Percentiles rank a stretch among this genome's conserved stretches.
Evolutionary conservation across 352 stramenopile genomes (phyloP).

Genomic region (Saprolegnia parasitica): DNA sequence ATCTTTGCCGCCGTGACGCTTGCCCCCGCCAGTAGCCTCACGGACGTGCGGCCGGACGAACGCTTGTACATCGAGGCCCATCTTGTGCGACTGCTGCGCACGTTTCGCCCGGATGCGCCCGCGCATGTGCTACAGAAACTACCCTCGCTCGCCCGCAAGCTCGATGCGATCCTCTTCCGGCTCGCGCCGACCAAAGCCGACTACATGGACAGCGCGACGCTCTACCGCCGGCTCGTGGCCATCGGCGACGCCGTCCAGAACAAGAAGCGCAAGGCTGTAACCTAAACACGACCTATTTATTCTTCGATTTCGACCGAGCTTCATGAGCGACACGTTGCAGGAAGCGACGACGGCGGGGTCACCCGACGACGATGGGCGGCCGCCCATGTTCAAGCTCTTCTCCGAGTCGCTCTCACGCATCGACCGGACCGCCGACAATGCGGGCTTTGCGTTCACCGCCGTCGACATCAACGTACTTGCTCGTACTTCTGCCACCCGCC

Average conservation of each 20-base stretch:
- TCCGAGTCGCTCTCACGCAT: conserved; percentile 60
- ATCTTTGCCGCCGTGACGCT: background rate
- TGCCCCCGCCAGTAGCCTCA: background rate
- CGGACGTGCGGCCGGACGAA: background rate
- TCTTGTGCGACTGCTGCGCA: background rate
- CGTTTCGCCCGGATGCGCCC: background rate
- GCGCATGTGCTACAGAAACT: background rate
- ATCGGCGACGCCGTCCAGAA: conserved; percentile 1
- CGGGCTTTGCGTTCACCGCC: conserved; percentile 69
- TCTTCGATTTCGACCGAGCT: conserved; percentile 1
- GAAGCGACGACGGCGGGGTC: background rate
- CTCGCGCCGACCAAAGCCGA: background rate
- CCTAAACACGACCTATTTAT: conserved; percentile 4
- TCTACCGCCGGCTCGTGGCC: background rate
- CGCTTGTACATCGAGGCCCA: background rate
- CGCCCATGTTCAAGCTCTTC: conserved; percentile 16
- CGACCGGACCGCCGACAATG: conserved; percentile 66
- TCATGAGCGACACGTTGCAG: background rate
- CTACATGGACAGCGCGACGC: conserved; percentile 9
- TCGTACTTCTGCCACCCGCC: background rate
- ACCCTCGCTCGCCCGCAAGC: background rate
- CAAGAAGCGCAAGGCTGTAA: conserved; percentile 8
- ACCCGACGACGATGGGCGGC: background rate
- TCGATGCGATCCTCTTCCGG: background rate
- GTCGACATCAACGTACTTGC: conserved; percentile 53